A percentile compares a stretch with the other conserved stretches of the same genome.
Evolutionary conservation across 2,329 filamentous ascomycete genomes (phyloP).

Genomic region (Acarospora socialis): DNA sequence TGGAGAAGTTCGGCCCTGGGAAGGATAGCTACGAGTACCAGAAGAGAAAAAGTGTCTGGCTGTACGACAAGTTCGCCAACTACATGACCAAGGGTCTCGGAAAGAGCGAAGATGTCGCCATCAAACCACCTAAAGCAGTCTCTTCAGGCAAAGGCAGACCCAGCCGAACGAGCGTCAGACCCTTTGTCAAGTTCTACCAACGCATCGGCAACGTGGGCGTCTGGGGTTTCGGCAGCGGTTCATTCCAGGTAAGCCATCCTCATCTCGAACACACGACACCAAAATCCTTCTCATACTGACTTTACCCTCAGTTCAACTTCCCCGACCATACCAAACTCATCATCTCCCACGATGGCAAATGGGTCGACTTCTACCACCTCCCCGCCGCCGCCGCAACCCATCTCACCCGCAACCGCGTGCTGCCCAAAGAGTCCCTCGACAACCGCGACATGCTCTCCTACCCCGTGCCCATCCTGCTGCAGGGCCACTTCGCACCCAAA

Average conservation of each 20-base stretch:
- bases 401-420: conserved; percentile 27
- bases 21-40: conserved; percentile 23
- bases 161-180: conserved; percentile 11
- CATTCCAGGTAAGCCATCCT: conserved; percentile 26
- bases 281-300: neutral
- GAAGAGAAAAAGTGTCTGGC: conserved; percentile 33
- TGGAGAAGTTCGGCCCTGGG: conserved; percentile 17
- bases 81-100: conserved; percentile 37
- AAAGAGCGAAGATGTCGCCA: conserved; percentile 25
- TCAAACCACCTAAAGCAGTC: neutral
- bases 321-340: conserved; percentile 38
- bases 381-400: conserved; percentile 31
- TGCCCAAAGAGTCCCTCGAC: conserved; percentile 27
- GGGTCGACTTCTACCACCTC: conserved; percentile 36
- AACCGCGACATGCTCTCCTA: conserved; percentile 15
- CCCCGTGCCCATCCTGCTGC: conserved; percentile 11
- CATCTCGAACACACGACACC: conserved; percentile 1
- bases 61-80: conserved; percentile 37
- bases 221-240: conserved; percentile 36
- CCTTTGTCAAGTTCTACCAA: conserved; percentile 37
- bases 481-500: conserved; percentile 9
- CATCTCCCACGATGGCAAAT: conserved; percentile 23
- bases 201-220: conserved; percentile 38
- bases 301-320: conserved; percentile 32
- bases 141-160: conserved; percentile 13